Percentiles rank a stretch among this genome's conserved stretches.
phyloP scores from a whole-genome alignment of 73 alveolate species.

The Symbiodinium natans region DNA sequence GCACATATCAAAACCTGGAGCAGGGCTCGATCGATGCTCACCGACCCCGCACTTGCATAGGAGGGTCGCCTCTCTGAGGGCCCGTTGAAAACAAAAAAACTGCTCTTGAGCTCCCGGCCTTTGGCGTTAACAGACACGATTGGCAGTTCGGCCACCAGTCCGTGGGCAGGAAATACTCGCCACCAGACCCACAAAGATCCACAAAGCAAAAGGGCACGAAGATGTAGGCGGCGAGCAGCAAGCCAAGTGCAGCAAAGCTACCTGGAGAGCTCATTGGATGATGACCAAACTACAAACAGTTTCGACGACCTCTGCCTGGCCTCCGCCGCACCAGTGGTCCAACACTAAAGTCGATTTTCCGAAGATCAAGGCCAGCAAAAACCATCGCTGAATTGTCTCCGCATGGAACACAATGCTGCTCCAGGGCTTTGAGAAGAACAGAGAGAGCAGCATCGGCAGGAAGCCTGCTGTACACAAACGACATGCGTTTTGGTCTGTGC shows the following conservation, averaged over 20 bases:
- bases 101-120: conserved; percentile 16
- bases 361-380: conserved; percentile 27
- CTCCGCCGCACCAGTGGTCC: not conserved
- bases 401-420: conserved; percentile 46
- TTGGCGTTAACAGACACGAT: conserved; percentile 56
- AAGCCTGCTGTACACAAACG: conserved; percentile 40
- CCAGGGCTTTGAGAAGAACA: conserved; percentile 2
- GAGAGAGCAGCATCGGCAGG: conserved; percentile 53
- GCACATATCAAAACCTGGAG: conserved; percentile 46
- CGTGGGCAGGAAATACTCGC: conserved; percentile 65
- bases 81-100: too few species aligned
- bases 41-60: too few species aligned
- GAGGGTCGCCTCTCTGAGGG: too few species aligned
- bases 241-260: not conserved
- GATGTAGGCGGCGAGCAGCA: not conserved
- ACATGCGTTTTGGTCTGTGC: too few species aligned
- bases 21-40: too few species aligned
- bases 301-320: too few species aligned
- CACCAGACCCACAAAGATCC: conserved; percentile 39
- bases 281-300: too few species aligned
- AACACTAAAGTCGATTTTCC: conserved; percentile 23
- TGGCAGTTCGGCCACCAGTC: conserved; percentile 80
- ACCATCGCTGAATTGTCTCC: conserved; percentile 86
- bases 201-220: conserved; percentile 1
- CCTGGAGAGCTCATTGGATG: not conserved